Evolutionary conservation across 176 grass and related monocot genomes (phyloP).

Genomic region (Raddia distichophylla): DNA sequence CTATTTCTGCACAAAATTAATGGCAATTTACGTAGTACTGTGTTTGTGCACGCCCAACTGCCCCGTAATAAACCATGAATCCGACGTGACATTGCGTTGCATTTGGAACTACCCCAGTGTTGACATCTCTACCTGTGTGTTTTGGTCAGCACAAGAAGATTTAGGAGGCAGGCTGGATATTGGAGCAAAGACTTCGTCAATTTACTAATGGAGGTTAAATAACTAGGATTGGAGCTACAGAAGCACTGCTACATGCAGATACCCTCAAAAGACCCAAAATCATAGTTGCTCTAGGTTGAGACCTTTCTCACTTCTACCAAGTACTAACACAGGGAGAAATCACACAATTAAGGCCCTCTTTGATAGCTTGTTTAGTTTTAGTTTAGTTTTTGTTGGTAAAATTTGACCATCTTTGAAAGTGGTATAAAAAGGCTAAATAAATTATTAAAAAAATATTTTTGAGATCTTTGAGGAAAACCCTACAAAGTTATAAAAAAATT

Average conservation of each 20-base stretch:
- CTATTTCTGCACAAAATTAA: not conserved
- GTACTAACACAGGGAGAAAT: not conserved
- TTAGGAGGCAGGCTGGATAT: not conserved
- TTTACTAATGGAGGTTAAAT: conserved; percentile 24
- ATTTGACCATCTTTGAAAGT: too few species aligned
- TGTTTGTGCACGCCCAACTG: conserved; percentile 14
- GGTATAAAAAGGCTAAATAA: too few species aligned
- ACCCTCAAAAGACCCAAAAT: not conserved
- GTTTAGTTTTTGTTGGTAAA: too few species aligned
- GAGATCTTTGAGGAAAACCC: too few species aligned
- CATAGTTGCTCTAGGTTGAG: not conserved
- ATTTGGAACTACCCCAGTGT: conserved; percentile 16
- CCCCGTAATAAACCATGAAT: not conserved
- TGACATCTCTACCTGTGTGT: not conserved
- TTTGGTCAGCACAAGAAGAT: conserved; percentile 36
- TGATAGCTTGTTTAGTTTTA: too few species aligned
- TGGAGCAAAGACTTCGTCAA: not conserved
- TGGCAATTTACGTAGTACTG: not conserved
- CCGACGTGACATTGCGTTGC: not conserved
- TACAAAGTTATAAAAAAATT: too few species aligned
- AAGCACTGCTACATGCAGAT: not conserved
- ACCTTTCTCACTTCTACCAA: not conserved
- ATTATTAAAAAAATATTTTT: too few species aligned
- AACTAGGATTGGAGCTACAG: not conserved
- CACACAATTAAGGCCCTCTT: too few species aligned